Evolutionary conservation across 2,329 filamentous ascomycete species (phyloP).

Genomic region (Peltaster fructicola): DNA sequence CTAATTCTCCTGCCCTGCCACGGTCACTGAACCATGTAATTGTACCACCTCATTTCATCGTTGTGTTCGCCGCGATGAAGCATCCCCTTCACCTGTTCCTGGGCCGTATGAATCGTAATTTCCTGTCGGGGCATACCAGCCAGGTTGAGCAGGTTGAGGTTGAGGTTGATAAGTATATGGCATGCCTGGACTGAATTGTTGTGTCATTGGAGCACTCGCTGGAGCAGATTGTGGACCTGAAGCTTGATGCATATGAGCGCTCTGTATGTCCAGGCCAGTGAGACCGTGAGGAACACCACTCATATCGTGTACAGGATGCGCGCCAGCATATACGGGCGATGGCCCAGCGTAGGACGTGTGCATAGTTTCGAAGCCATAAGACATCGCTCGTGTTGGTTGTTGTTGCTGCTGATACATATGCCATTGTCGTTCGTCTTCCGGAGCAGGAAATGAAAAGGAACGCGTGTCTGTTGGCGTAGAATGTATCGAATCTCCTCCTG

Average conservation of each 20-base stretch:
- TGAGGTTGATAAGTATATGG: no score
- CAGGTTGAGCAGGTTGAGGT: no score
- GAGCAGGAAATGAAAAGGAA: constrained; percentile 1
- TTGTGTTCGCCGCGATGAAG: no score
- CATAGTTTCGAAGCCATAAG: no score
- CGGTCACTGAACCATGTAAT: no score
- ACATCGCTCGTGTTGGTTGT: constrained; percentile 7
- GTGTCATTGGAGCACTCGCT: neutral
- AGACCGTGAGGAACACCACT: no score
- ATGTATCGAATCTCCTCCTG: constrained; percentile 2
- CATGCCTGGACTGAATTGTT: no score
- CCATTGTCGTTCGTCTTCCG: constrained; percentile 1
- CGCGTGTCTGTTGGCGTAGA: neutral
- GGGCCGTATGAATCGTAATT: no score
- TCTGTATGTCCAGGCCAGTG: constrained; percentile 2
- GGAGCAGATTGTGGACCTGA: constrained; percentile 3
- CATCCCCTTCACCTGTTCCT: no score
- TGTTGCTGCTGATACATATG: constrained; percentile 3
- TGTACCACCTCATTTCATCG: no score
- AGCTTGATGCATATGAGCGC: constrained; percentile 1
- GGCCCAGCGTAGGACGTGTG: constrained; percentile 4
- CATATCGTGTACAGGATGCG: constrained; percentile 1
- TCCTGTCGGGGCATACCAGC: no score
- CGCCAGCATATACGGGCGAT: neutral
- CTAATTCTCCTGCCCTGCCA: no score